Conservation (phyloP, 2,329 filamentous ascomycete species). For the Calonectria crousiana region DNA sequence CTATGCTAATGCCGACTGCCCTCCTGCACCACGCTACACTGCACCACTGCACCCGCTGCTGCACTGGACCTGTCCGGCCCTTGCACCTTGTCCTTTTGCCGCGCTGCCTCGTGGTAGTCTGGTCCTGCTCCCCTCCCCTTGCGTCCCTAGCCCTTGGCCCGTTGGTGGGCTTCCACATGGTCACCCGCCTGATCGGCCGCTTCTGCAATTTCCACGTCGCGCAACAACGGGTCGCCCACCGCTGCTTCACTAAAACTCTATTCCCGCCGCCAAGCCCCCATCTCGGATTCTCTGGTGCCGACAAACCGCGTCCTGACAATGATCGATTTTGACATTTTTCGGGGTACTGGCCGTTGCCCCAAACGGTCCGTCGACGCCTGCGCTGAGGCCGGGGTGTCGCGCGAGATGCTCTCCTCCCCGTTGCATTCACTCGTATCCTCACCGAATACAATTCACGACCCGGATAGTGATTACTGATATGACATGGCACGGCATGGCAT, state of each 20-base stretch:
- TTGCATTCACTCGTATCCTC: background rate
- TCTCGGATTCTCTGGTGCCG: slow-evolving; percentile 16
- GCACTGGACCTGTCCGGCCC: background rate
- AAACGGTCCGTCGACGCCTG: background rate
- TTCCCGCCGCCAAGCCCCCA: slow-evolving; percentile 26
- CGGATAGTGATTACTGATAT: background rate
- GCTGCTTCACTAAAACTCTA: slow-evolving; percentile 46
- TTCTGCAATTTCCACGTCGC: slow-evolving; percentile 42
- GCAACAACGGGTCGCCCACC: slow-evolving; percentile 34
- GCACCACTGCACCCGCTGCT: background rate
- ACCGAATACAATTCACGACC: background rate
- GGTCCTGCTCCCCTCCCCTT: background rate
- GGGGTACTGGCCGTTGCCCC: background rate
- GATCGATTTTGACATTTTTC: slow-evolving; percentile 8
- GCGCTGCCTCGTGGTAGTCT: slow-evolving; percentile 1
- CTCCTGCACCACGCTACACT: slow-evolving; percentile 5
- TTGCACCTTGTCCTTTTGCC: background rate
- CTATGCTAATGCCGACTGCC: slow-evolving; percentile 2
- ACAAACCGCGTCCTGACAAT: background rate
- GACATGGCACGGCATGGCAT: background rate
- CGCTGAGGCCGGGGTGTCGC: background rate
- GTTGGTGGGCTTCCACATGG: slow-evolving; percentile 37
- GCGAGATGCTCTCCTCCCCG: background rate
- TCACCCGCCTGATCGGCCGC: slow-evolving; percentile 35
- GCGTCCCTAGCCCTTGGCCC: background rate